Evolutionary conservation across 176 grass and related monocot species (phyloP), one percentile per base, ranked within the genome.

Genomic region (Rhynchospora breviuscula): DNA sequence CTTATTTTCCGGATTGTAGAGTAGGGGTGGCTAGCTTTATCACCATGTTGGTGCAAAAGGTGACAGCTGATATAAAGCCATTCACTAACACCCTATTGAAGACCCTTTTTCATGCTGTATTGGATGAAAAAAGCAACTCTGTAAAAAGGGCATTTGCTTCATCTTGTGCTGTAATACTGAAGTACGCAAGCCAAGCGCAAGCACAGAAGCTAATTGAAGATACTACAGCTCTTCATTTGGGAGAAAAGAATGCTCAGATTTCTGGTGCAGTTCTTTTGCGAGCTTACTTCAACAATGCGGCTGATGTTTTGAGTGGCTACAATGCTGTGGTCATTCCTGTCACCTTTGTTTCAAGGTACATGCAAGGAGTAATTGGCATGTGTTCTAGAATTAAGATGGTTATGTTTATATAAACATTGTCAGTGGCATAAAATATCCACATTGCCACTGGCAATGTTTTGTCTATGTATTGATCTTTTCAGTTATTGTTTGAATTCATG

Each of bases 11-110:
- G 71, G 10, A 63, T 94, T 92, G 76, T 89, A 98, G 95, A 79
- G 90, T 98, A 29, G 95, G 95, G 81, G 90, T 98, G 89, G 95
- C 95, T 79, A 98, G 75, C 80, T 98, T 98, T 68, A 93, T 98
- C 81, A 94, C 89, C 78, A 87, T 98, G 78, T 87, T 98, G 84
- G 91, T 93, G 51, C 92, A 98, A 86, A 91, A 94, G 45, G 90
- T 93, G 62, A 92, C 83, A 64, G 15, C 85, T 35, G 91, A 98
- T 43, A 94, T 98, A 83, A 94, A 91, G 78, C 79, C 90, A 63
- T 94, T 90, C 84, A 86, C 89, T 53, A 4, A 83, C 79, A 85
- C 80, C n/a, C 74, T 98, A 84, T 59, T 92, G 53, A 98, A 93
- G 74, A 80, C 89, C 73, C 74, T 93, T 22, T 93, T 88, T 82